These are phyloP conservation scores for Amanita brunnescens DNA, from an alignment of 768 basidiomycete species.

Conservation along the genomic window DNA sequence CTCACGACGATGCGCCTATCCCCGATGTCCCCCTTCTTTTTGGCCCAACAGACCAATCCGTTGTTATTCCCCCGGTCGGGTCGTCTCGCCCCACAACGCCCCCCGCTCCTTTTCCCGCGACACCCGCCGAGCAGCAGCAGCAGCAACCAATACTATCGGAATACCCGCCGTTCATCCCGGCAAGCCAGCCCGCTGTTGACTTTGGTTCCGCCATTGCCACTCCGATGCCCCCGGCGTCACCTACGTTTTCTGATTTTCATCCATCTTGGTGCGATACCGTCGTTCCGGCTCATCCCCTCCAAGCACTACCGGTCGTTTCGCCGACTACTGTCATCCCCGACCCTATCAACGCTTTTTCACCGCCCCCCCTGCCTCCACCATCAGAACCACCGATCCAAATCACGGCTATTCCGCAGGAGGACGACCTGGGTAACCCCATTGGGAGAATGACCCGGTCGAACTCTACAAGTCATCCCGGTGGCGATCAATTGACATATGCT, in stretches of 20 bases:
- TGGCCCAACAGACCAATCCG: not conserved
- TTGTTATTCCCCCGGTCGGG: not conserved
- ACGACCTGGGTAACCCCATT: slow-evolving; percentile 27
- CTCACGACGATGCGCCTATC: slow-evolving; percentile 33
- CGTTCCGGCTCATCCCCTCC: slow-evolving; percentile 28
- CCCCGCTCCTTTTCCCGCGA: slow-evolving; percentile 21
- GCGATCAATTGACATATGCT: slow-evolving; percentile 28
- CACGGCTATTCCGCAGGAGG: slow-evolving; percentile 1
- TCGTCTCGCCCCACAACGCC: slow-evolving; percentile 24
- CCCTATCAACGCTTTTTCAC: slow-evolving; percentile 11
- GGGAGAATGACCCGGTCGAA: slow-evolving; percentile 53
- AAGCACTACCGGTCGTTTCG: slow-evolving; percentile 9
- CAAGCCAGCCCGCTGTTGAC: slow-evolving; percentile 13
- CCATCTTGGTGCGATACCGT: slow-evolving; percentile 32
- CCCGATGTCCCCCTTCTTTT: slow-evolving; percentile 5
- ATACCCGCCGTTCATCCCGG: slow-evolving; percentile 17
- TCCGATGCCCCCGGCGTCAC: slow-evolving; percentile 10
- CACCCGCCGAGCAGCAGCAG: slow-evolving; percentile 18
- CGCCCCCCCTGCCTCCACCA: slow-evolving; percentile 9
- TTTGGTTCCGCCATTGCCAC: slow-evolving; percentile 11
- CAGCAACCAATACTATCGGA: slow-evolving; percentile 11
- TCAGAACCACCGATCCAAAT: slow-evolving; percentile 2
- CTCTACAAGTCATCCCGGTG: slow-evolving; percentile 40
- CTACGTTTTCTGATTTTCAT: slow-evolving; percentile 24
- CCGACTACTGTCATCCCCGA: slow-evolving; percentile 11